Conservation (phyloP, 2,329 filamentous ascomycete genomes). For the Neoascochyta sp. region DNA sequence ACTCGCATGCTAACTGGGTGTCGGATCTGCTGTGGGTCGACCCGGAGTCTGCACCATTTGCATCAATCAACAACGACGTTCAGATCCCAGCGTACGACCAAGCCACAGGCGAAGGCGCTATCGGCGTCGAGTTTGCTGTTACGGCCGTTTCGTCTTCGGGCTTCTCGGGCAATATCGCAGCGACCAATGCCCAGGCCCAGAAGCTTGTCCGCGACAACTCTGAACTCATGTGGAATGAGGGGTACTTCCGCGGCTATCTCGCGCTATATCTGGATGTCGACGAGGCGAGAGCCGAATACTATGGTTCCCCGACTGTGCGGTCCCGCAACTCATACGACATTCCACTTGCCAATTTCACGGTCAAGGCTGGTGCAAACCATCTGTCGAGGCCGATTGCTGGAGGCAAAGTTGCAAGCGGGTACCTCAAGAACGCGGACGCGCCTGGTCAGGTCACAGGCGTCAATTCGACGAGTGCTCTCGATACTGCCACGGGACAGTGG, state of each 20-base stretch:
- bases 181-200: conserved; percentile 43
- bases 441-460: conserved; percentile 2
- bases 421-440: conserved; percentile 4
- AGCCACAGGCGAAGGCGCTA: conserved; percentile 31
- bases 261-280: conserved; percentile 3
- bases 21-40: conserved; percentile 41
- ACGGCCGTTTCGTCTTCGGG: conserved; percentile 40
- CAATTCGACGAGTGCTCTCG: conserved; percentile 4
- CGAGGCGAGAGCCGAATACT: conserved; percentile 55
- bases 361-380: conserved; percentile 57
- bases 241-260: conserved; percentile 10
- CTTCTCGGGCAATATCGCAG: conserved; percentile 51
- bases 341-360: conserved; percentile 63
- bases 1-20: conserved; percentile 61
- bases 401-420: conserved; percentile 4
- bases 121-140: conserved; percentile 54
- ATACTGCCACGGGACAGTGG: conserved; percentile 5
- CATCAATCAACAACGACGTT: conserved; percentile 12
- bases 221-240: conserved; percentile 58
- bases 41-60: conserved; percentile 10
- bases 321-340: conserved; percentile 59
- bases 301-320: conserved; percentile 56
- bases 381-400: conserved; percentile 46
- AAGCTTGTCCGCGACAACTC: conserved; percentile 46
- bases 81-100: conserved; percentile 28